Base-by-base conservation (phyloP, 2,329 filamentous ascomycete genomes). In the Myriosclerotinia duriaeana region DNA sequence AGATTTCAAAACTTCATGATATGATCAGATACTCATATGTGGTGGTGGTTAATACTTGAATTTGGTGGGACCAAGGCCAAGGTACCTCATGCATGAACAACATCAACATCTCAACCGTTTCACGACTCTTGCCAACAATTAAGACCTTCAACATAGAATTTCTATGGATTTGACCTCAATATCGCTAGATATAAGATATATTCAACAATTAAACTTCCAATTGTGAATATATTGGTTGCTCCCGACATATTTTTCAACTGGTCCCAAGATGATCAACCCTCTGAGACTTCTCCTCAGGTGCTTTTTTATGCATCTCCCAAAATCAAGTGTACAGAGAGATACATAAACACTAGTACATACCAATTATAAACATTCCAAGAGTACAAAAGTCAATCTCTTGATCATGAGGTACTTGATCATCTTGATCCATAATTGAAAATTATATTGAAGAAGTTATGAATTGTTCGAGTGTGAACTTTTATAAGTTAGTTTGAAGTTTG, bases 321-420 rank as follows among this genome's bases (percentile, higher is more conserved):
- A 34, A 34, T 6, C 9, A 56, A 11, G 4, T 17, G 8, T 9
- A 53, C 11, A 42, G n/a, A 61, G 5, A 54, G 8, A 53, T 53
- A 53, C 26, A 52, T n/a, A n/a, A 40, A 61, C 46, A 50, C n/a
- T 22, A 14, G 11, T 62, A 66, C 83, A 77, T 78, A 89, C 87
- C 88, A 69, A 91, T 86, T 61, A 90, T 91, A 73, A 91, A 88
- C 88, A 91, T 90, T 73, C 88, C 89, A 73, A 91, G 74, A 0
- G 87, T 89, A 68, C 88, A 86, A 77, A 91, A 89, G 70, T 90
- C 87, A 63, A 89, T 82, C 58, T 78, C 77, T 68, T 80, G 79
- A 22, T 73, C 69, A 48, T 75, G 72, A 42, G 74, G 50, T 53
- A 72, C 55, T 26, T 71, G 69, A 38, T 73, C 69, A 48, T 71